phyloP scores from a whole-genome alignment of 352 stramenopile species.

The Globisporangium paddicum region DNA sequence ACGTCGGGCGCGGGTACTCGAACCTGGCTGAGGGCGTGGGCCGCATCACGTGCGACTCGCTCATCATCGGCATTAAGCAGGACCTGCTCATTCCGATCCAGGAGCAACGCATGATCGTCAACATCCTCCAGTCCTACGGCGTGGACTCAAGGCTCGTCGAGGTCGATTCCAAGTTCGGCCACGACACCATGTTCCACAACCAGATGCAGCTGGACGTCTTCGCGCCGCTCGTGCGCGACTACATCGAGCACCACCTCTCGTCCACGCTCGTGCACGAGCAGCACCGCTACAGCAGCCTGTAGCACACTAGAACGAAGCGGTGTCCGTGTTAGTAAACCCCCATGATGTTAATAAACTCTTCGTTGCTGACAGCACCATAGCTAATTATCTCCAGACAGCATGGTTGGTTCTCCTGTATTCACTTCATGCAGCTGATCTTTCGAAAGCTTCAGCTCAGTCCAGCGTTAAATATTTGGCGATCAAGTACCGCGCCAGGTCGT shows the following conservation, averaged over 20 bases:
- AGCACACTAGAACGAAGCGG: too few relatives aligned
- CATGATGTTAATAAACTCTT: too few relatives aligned
- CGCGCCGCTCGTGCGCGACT: conserved; percentile 58
- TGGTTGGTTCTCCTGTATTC: neutral
- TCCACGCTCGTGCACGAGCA: conserved; percentile 55
- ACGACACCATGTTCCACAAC: conserved; percentile 85
- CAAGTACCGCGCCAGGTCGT: conserved; percentile 72
- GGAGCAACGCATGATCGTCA: conserved; percentile 74
- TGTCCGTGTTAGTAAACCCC: too few relatives aligned
- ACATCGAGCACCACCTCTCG: conserved; percentile 59
- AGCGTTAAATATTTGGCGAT: conserved; percentile 80
- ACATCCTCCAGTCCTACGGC: conserved; percentile 79
- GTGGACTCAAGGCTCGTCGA: conserved; percentile 57
- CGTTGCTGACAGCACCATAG: too few relatives aligned
- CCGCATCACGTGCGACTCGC: conserved; percentile 55
- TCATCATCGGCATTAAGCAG: conserved; percentile 82
- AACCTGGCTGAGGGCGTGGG: conserved; percentile 73
- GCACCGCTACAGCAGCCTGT: conserved; percentile 67
- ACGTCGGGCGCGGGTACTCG: conserved; percentile 59
- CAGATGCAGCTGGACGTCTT: conserved; percentile 82
- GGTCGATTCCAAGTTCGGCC: conserved; percentile 82
- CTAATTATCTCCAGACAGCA: too few relatives aligned
- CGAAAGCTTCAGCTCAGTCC: conserved; percentile 33
- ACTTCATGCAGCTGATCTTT: too few relatives aligned
- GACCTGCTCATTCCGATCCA: conserved; percentile 82